Conservation (phyloP, 164 flowering plant genomes). For the Chimonanthus praecox region DNA sequence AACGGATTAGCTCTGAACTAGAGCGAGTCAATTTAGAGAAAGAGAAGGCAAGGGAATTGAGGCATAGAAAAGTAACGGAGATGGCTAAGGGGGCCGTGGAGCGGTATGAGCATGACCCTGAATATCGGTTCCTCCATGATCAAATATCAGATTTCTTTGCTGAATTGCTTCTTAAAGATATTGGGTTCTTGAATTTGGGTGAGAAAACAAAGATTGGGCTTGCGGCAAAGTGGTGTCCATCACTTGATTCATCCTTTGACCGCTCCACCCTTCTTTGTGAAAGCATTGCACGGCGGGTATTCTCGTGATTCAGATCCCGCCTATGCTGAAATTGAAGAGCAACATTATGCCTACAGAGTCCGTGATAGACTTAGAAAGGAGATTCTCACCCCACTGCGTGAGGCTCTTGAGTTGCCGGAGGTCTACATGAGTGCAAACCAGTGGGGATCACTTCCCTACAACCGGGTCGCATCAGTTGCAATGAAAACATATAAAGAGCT, state of each 20-base stretch:
- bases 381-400: constrained; percentile 32
- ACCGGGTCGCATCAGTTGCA: constrained; percentile 42
- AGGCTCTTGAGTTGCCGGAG: constrained; percentile 36
- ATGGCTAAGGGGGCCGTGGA: constrained; percentile 26
- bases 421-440: constrained; percentile 34
- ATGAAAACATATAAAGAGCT: constrained; percentile 40
- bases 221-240: constrained; percentile 33
- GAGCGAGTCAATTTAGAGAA: neutral
- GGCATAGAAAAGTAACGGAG: neutral
- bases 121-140: constrained; percentile 27
- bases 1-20: neutral
- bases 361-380: constrained; percentile 41
- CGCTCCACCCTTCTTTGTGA: constrained; percentile 33
- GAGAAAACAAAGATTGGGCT: constrained; percentile 14
- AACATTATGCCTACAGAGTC: constrained; percentile 36
- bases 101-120: constrained; percentile 19
- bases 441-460: constrained; percentile 25
- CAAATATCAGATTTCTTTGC: constrained; percentile 25
- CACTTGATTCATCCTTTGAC: constrained; percentile 25
- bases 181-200: constrained; percentile 14
- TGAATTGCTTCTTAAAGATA: constrained; percentile 10
- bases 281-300: constrained; percentile 35
- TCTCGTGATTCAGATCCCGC: constrained; percentile 24
- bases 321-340: constrained; percentile 33
- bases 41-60: no score